Conservation (phyloP, 371 early-diverging fungal species). For the Rhizopus delemar region DNA sequence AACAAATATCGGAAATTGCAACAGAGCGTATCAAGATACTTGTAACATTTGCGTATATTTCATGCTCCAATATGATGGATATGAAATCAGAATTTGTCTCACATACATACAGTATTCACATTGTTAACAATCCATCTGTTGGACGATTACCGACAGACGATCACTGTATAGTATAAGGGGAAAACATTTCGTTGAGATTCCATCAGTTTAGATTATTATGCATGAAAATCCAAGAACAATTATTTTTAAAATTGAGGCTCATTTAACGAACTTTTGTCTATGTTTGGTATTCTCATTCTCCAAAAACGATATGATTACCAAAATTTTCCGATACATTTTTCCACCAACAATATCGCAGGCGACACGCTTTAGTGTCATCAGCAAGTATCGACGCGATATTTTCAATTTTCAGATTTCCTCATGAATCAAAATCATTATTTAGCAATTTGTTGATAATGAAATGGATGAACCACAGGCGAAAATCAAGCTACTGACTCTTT, state of each 20-base stretch:
- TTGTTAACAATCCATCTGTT: neutral
- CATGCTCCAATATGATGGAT: constrained; percentile 10
- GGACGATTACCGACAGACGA: constrained; percentile 3
- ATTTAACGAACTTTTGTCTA: constrained; percentile 12
- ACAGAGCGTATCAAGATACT: constrained; percentile 3
- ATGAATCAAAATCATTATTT: constrained; percentile 9
- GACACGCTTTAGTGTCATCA: constrained; percentile 6
- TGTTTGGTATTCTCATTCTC: constrained; percentile 17
- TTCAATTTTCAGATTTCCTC: constrained; percentile 10
- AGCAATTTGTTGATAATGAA: constrained; percentile 6
- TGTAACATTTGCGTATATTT: constrained; percentile 11
- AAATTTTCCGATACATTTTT: constrained; percentile 14
- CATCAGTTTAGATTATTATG: constrained; percentile 8
- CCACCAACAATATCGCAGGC: constrained; percentile 10
- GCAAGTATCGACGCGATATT: constrained; percentile 11
- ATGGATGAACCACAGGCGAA: constrained; percentile 10
- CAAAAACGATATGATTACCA: constrained; percentile 17
- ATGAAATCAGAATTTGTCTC: constrained; percentile 9
- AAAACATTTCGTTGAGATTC: constrained; percentile 10
- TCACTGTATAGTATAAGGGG: constrained; percentile 4
- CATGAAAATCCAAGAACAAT: constrained; percentile 4
- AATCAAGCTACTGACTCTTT: constrained; percentile 12
- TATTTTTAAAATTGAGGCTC: constrained; percentile 3
- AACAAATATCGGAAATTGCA: constrained; percentile 12
- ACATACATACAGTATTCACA: constrained; percentile 5